Base-by-base conservation (phyloP, 208 protist genomes). In the Leishmania turanica region DNA sequence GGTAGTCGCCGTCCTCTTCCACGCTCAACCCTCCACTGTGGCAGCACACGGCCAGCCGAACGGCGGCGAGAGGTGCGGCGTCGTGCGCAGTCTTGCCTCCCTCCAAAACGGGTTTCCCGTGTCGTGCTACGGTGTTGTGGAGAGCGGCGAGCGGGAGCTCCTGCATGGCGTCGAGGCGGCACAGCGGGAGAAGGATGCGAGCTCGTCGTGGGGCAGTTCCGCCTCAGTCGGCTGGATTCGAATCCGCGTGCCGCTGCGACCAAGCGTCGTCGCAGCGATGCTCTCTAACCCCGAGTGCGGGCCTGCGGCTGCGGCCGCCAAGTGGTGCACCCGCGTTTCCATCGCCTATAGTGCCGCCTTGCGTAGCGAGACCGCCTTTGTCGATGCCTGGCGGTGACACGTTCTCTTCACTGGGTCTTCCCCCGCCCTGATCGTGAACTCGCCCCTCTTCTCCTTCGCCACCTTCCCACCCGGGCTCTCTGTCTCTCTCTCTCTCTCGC, bases 71-170 rank as follows among this genome's bases (percentile, higher is more conserved):
- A 11, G 69, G 69, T 27, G 74, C 0, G 49, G 68, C 19, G 65
- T 78, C 42, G 78, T 95, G 80, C 60, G 65, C 54, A 87, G 88
- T 77, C 79, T 97, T 2, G 84, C 82, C 7, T 78, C 84, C 37
- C 69, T 91, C 17, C 79, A 69, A 17, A 56, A 47, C 40, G 94
- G 94, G 60, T 97, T 97, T 84, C 76, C 89, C 7, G 74, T 96
- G 7, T 88, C 92, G 17, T 96, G 88, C 78, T 96, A 95, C 85
- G 94, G 90, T 40, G 87, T 91, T 42, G 90, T 97, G 3, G 94
- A 97, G 89, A 94, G 88, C 79, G 89, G 80, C 42, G 93, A 96
- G 82, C 77, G 24, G 58, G 87, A 91, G 51, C 87, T 96, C 70
- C 77, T 85, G 7, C 47, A 49, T n/a, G 82, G 82, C 34, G 45